Evolutionary conservation across 2,329 filamentous ascomycete genomes (phyloP).

Genomic region (Colletotrichum cordylinicola): DNA sequence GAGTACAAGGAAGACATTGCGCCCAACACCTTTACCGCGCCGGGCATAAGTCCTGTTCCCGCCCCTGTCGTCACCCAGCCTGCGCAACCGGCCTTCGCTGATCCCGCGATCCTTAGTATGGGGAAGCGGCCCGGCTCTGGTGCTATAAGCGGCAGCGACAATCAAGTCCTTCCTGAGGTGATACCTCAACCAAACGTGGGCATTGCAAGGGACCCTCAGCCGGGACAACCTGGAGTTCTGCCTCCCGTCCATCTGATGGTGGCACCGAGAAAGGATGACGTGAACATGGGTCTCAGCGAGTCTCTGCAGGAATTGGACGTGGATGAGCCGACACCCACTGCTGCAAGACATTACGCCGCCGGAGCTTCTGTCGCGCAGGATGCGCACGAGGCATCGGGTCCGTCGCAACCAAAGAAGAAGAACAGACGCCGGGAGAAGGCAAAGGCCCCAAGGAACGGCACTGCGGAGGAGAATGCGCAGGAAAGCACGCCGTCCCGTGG

Average conservation of each 20-base stretch:
- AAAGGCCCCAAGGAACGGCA: constrained; percentile 33
- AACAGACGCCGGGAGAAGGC: constrained; percentile 32
- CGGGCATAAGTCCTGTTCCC: constrained; percentile 28
- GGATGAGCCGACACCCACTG: constrained; percentile 23
- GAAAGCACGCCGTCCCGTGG: constrained; percentile 20
- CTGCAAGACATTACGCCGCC: constrained; percentile 21
- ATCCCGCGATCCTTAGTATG: constrained; percentile 83
- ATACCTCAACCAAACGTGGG: constrained; percentile 31
- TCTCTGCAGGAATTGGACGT: constrained; percentile 28
- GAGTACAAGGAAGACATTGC: constrained; percentile 39
- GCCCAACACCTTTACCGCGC: constrained; percentile 31
- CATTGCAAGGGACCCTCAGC: constrained; percentile 36
- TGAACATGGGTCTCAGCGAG: constrained; percentile 18
- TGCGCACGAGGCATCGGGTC: constrained; percentile 21
- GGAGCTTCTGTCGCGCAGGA: background rate
- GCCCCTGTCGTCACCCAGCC: constrained; percentile 31
- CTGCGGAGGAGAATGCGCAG: constrained; percentile 15
- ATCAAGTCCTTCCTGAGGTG: constrained; percentile 13
- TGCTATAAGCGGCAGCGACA: constrained; percentile 25
- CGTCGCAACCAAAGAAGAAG: constrained; percentile 28
- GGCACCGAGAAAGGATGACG: background rate
- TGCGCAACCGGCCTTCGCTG: constrained; percentile 63
- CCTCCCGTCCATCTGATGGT: constrained; percentile 13
- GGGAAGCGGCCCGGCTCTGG: constrained; percentile 45
- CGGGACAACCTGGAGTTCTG: constrained; percentile 25